Evolutionary conservation across 306 rosid species (phyloP).

Genomic region (Cicer yamashitae): DNA sequence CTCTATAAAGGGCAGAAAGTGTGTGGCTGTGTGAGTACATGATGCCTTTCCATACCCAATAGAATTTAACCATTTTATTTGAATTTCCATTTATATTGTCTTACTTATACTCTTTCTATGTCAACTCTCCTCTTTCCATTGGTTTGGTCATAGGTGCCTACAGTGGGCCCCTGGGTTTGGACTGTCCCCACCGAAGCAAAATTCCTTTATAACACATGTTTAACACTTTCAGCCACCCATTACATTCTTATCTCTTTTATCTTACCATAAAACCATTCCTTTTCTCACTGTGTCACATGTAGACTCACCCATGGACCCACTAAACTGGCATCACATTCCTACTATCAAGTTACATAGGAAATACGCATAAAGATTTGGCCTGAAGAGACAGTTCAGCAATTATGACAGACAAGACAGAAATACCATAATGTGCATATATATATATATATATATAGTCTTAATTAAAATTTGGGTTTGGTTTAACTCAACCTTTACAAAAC

Average conservation of each 20-base stretch:
- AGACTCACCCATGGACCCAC: constrained; percentile 43
- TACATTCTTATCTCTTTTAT: constrained; percentile 45
- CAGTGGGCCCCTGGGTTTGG: constrained; percentile 26
- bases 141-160: constrained; percentile 35
- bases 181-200: constrained; percentile 41
- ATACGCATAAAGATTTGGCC: constrained; percentile 1
- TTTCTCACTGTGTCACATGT: constrained; percentile 42
- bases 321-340: constrained; percentile 9
- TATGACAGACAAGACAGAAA: background rate
- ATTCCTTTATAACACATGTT: constrained; percentile 40
- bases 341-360: constrained; percentile 33
- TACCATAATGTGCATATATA: background rate
- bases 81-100: constrained; percentile 30
- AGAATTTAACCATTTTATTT: constrained; percentile 34
- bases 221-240: constrained; percentile 35
- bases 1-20: constrained; percentile 2
- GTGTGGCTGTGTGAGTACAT: constrained; percentile 20
- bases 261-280: constrained; percentile 36
- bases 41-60: constrained; percentile 39
- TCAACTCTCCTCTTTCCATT: constrained; percentile 39
- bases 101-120: constrained; percentile 12
- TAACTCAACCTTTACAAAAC: no score
- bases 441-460: no score
- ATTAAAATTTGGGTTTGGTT: no score
- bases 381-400: constrained; percentile 35